phyloP scores from a whole-genome alignment of 2,329 filamentous ascomycete species.

The Teratosphaeria epicoccoides region DNA sequence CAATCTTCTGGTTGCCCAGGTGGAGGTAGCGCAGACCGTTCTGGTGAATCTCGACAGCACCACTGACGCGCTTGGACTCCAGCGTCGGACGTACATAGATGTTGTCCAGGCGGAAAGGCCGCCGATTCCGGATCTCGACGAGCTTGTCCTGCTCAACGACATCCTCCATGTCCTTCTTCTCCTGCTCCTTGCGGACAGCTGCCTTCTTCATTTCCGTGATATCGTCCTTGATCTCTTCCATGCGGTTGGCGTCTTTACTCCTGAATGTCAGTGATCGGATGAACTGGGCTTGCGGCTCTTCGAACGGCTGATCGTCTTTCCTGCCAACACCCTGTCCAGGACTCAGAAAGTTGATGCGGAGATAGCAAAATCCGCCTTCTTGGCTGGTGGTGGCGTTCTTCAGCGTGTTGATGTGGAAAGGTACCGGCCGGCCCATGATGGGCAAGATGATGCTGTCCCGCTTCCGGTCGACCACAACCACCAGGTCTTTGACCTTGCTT shows the following conservation, averaged over 20 bases:
- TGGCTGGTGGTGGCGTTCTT: conserved; percentile 98
- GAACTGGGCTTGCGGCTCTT: conserved; percentile 91
- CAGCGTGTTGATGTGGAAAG: conserved; percentile 96
- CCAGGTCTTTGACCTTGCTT: conserved; percentile 66
- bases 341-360: conserved; percentile 94
- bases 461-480: conserved; percentile 84
- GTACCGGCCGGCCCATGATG: conserved; percentile 93
- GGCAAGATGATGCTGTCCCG: conserved; percentile 84
- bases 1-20: conserved; percentile 76
- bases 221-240: conserved; percentile 81
- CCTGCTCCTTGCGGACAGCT: conserved; percentile 81
- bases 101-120: conserved; percentile 80
- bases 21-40: conserved; percentile 91
- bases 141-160: conserved; percentile 98
- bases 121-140: conserved; percentile 84
- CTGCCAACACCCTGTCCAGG: conserved; percentile 93
- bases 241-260: conserved; percentile 76
- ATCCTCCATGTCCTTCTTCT: conserved; percentile 99
- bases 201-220: conserved; percentile 96
- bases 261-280: conserved; percentile 91
- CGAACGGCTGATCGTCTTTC: conserved; percentile 95
- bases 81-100: conserved; percentile 91
- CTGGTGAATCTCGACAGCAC: conserved; percentile 94
- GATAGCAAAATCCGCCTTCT: conserved; percentile 84
- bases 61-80: conserved; percentile 92